Base-by-base conservation (phyloP, 257 asterid species). In the Solanum lignicaule region DNA sequence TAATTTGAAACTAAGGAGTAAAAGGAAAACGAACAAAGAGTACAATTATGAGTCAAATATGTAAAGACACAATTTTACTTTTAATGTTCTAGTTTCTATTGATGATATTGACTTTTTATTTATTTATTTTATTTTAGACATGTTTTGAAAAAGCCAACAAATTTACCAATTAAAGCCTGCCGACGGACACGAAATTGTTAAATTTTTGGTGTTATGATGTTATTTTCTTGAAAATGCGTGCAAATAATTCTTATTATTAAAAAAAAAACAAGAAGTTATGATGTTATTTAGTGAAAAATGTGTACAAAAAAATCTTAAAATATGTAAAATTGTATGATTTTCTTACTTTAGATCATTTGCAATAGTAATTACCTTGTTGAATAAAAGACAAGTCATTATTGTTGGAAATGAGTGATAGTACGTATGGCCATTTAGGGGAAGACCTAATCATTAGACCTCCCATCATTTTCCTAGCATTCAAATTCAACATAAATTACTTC, bases 391-490 rank as follows among this genome's bases (percentile, higher is more conserved):
- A 83, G 83, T 81, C 43, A 55, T 84, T 48, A 86, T 68, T 82
- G 9, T 48, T 15, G 41, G 88, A 79, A 86, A 88, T 72, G 84
- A 90, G 93, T 91, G 90, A 91, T 91, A 33, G 27, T 20, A 73
- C 3, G 48, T 73, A 87, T 82, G 90, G 25, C 83, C 90, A 89
- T 88, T 81, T 86, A 83, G 87, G 86, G 87, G 92, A 89, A 90
- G 90, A 89, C 93, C 87, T 82, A 82, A 93, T 94, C 86, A 93
- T 93, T 92, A 89, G 86, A 83, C 87, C 87, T 36, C 11, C 79
- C 90, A 93, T 92, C 91, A 94, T 79, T 92, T 88, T 85, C 91
- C 78, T 46, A 87, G 41, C 41, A 79, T 89, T 69, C 79, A 84
- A 88, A 88, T 92, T 92, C 91, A 91, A 90, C 92, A 38, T 25